phyloP scores from a whole-genome alignment of 345 rosid species.

The Euphorbia lathyris region DNA sequence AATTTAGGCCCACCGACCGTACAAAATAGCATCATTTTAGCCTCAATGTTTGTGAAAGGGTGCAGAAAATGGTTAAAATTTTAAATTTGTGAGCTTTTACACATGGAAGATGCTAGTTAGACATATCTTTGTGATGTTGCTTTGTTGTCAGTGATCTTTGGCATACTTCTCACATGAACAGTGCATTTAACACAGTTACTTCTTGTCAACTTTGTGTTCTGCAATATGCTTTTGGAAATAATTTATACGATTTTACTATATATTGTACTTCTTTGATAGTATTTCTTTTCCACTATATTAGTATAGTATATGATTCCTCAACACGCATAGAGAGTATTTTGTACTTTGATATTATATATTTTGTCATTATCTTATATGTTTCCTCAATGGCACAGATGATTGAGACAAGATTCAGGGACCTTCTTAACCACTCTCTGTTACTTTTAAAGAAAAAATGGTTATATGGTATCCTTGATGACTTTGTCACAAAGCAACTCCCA shows the following conservation, averaged over 20 bases:
- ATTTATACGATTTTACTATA: neutral
- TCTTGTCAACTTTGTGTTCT: neutral
- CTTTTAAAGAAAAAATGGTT: constrained; percentile 89
- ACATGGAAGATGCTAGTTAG: neutral
- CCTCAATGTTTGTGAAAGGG: too few species aligned
- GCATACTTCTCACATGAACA: too few species aligned
- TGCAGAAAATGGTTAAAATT: too few species aligned
- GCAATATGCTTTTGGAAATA: constrained; percentile 1
- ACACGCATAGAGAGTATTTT: constrained; percentile 46
- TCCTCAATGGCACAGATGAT: constrained; percentile 58
- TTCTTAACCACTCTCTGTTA: constrained; percentile 75
- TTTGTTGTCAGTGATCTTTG: neutral
- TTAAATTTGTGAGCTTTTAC: neutral
- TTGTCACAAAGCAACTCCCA: constrained; percentile 97
- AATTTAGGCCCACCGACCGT: too few species aligned
- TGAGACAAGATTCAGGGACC: constrained; percentile 78
- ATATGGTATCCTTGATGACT: constrained; percentile 85
- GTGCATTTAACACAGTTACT: neutral
- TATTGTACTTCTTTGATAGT: neutral
- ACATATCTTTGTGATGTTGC: neutral
- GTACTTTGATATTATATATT: neutral
- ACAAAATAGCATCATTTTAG: too few species aligned
- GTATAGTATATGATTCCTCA: neutral
- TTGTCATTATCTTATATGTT: neutral
- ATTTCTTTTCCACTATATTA: neutral